These are phyloP conservation scores for Fusarium sacchari DNA, from an alignment of 2,329 filamentous ascomycete genomes.

Conservation along the genomic window DNA sequence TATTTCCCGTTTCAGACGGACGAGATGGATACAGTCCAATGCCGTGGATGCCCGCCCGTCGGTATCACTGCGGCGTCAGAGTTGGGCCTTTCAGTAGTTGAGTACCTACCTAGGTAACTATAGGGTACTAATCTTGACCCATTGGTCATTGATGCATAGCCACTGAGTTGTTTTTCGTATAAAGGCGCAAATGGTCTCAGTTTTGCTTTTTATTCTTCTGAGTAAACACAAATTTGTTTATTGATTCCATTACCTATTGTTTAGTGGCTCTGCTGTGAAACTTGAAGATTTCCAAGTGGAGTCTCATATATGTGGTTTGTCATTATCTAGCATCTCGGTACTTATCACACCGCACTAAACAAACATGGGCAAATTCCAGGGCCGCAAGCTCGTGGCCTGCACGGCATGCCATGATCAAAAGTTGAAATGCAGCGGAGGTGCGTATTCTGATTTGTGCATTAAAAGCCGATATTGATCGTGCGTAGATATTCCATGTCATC, in stretches of 20 bases:
- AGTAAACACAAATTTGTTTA: neutral
- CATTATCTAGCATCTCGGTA: neutral
- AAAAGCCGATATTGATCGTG: neutral
- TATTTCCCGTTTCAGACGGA: neutral
- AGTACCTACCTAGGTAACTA: too few relatives aligned
- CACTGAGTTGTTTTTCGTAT: neutral
- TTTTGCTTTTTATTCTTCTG: neutral
- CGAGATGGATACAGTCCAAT: neutral
- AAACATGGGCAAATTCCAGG: neutral
- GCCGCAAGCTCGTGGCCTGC: neutral
- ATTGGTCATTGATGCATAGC: neutral
- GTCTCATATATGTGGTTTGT: neutral
- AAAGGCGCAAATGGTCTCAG: neutral
- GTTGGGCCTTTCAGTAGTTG: neutral
- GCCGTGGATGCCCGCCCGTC: neutral
- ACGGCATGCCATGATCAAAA: constrained; percentile 1
- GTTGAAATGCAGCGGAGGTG: constrained; percentile 4
- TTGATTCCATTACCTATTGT: neutral
- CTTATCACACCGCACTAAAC: neutral
- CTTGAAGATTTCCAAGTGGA: neutral
- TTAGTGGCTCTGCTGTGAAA: neutral
- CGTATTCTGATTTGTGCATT: neutral
- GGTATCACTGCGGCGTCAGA: neutral
- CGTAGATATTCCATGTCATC: neutral
- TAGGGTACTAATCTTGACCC: neutral